A percentile compares a stretch with the other conserved stretches of the same genome.
These are phyloP conservation scores for Diaporthe sp. DNA, from an alignment of 2,329 filamentous ascomycete genomes.

Conservation along the genomic window DNA sequence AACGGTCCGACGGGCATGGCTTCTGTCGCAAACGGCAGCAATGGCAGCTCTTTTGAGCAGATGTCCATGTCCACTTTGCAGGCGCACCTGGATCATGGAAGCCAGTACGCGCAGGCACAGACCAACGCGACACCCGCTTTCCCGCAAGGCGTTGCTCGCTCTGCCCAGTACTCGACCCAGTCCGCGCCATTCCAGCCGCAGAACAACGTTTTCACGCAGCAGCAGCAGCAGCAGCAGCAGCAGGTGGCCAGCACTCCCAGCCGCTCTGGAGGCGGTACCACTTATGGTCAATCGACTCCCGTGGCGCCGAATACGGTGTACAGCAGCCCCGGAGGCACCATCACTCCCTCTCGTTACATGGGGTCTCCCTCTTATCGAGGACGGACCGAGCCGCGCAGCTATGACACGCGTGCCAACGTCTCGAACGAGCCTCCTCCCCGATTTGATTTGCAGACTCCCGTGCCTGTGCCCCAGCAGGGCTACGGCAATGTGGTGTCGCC, in stretches of 20 bases:
- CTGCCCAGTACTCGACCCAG: constrained; percentile 3
- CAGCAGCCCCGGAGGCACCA: background rate
- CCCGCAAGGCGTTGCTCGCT: background rate
- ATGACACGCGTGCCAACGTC: constrained; percentile 48
- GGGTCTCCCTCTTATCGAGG: background rate
- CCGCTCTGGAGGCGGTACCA: background rate
- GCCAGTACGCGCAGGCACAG: constrained; percentile 4
- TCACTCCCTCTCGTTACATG: background rate
- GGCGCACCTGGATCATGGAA: constrained; percentile 19
- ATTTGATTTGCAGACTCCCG: constrained; percentile 43
- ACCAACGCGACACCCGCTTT: background rate
- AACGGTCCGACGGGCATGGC: background rate
- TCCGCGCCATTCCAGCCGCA: background rate
- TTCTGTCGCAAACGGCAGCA: background rate
- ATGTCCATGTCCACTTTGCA: constrained; percentile 26
- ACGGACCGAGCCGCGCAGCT: constrained; percentile 54
- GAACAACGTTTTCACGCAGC: background rate
- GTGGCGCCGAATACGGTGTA: background rate
- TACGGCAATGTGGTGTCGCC: constrained; percentile 5
- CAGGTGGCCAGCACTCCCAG: background rate
- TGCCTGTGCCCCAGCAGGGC: constrained; percentile 7
- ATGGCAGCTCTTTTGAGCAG: constrained; percentile 12
- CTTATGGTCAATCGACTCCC: background rate
- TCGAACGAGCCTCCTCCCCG: constrained; percentile 49
- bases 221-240: constrained; percentile 23